A percentile compares a stretch with the other conserved stretches of the same genome.
These are phyloP conservation scores for Nasturtium officinale DNA, from an alignment of 345 rosid genomes.

Conservation along the genomic window DNA sequence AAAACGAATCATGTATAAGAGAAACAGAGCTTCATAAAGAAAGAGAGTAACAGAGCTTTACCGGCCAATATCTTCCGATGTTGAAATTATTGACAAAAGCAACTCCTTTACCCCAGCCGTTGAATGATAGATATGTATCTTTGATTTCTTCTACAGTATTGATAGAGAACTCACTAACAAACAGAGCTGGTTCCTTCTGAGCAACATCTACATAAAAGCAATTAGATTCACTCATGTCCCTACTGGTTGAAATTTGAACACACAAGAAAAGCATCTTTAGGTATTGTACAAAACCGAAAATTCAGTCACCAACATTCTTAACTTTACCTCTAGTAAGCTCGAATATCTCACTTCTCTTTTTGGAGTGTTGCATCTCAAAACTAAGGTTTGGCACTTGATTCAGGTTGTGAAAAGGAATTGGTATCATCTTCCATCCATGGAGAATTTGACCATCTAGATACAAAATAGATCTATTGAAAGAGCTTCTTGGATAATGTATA, in stretches of 20 bases:
- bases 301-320: conserved; percentile 4
- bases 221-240: conserved; percentile 16
- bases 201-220: conserved; percentile 47
- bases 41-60: too few species aligned
- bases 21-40: too few species aligned
- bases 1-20: conserved; percentile 23
- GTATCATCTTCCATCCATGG: conserved; percentile 75
- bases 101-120: conserved; percentile 86
- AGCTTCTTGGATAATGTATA: conserved; percentile 11
- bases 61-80: conserved; percentile 96
- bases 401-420: conserved; percentile 73
- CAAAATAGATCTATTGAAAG: background rate
- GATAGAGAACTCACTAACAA: conserved; percentile 60
- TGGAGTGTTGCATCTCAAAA: conserved; percentile 42
- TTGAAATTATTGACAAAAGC: conserved; percentile 78
- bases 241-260: background rate
- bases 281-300: background rate
- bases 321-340: conserved; percentile 45
- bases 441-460: conserved; percentile 59
- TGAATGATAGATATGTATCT: conserved; percentile 81
- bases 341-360: conserved; percentile 33
- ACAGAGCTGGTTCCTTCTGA: conserved; percentile 66
- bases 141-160: conserved; percentile 50
- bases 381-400: conserved; percentile 54
- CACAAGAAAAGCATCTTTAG: background rate